Evolutionary conservation across 1,139 yeast species (phyloP), one percentile per base, ranked within the genome.

Genomic region (Geotrichum reessii): DNA sequence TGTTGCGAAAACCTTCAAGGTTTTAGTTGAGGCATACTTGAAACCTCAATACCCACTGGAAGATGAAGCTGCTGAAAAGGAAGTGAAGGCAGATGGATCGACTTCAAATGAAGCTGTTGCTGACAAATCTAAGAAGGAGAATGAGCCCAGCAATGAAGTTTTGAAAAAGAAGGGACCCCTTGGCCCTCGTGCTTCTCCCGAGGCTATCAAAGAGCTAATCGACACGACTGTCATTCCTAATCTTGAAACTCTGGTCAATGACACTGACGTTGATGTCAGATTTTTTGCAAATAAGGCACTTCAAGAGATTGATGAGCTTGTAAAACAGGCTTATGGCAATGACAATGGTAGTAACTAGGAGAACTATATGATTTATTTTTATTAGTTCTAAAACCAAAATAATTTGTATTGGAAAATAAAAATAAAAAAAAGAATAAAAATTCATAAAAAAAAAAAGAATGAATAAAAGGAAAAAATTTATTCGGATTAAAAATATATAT

Each of bases 261-360:
- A 93, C 74, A 78, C 76, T 46, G 99, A 93, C 72, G 84, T 83
- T 47, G 99, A 93, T 74, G 99, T 93, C 63, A 82, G 92, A 70
- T 93, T 80, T 74, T 93, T 85, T 74, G 92, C 97, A 22, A 78
- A 78, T 60, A 80, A 84, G 72, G 84, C 73, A 31, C 64, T 73
- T 50, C 69, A 67, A 47, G 74, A 69, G 59, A 69, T 72, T 50
- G 66, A 69, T 31, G 66, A 56, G 28, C 51, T 59, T 42, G 58
- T 55, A n/a, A 57, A 52, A 47, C 52, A 57, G 37, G 50, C 54
- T 52, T 52, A 40, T 52, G 28, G 48, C 40, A 52, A 49, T 52
- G 42, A 47, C 27, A 42, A 9, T 44, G 22, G 25, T 14, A 21
- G 24, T 44, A 44, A 22, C 22, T 21, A 21, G 19, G 27, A 47